phyloP scores from a whole-genome alignment of 495 filamentous ascomycete genomes.

The Trypethelium eluteriae region DNA sequence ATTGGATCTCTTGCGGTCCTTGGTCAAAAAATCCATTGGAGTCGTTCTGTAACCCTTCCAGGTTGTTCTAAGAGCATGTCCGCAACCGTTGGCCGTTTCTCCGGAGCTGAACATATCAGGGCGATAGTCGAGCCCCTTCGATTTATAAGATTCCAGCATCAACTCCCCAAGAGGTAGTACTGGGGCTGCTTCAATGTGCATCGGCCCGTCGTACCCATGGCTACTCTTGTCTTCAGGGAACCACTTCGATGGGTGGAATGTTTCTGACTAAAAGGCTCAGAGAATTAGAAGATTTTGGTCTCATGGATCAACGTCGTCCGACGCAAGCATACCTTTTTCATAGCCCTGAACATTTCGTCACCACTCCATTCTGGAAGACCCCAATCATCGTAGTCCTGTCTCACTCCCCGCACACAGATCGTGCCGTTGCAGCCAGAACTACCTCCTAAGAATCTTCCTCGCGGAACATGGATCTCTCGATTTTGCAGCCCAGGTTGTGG shows the following conservation, averaged over 20 bases:
- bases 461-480: constrained; percentile 25
- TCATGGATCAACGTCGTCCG: not conserved
- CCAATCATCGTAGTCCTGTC: constrained; percentile 59
- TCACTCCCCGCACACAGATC: constrained; percentile 52
- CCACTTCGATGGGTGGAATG: constrained; percentile 35
- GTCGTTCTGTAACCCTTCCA: constrained; percentile 44
- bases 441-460: constrained; percentile 54
- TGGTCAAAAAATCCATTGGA: constrained; percentile 42
- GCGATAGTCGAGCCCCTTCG: constrained; percentile 40
- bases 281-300: not conserved
- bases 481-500: constrained; percentile 18
- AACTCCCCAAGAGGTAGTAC: constrained; percentile 44
- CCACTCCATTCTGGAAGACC: constrained; percentile 47
- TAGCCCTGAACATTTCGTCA: constrained; percentile 46
- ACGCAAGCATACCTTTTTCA: constrained; percentile 40
- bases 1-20: constrained; percentile 18
- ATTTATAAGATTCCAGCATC: constrained; percentile 43
- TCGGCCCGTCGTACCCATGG: constrained; percentile 40
- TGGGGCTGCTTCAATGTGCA: constrained; percentile 44
- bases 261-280: constrained; percentile 12
- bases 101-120: constrained; percentile 48
- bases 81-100: constrained; percentile 44
- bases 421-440: constrained; percentile 55
- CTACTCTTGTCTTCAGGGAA: constrained; percentile 15
- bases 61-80: constrained; percentile 45